Evolutionary conservation across 495 filamentous ascomycete species (phyloP), one percentile per base, ranked within the genome.

Genomic region (Aspergillus avenaceus): DNA sequence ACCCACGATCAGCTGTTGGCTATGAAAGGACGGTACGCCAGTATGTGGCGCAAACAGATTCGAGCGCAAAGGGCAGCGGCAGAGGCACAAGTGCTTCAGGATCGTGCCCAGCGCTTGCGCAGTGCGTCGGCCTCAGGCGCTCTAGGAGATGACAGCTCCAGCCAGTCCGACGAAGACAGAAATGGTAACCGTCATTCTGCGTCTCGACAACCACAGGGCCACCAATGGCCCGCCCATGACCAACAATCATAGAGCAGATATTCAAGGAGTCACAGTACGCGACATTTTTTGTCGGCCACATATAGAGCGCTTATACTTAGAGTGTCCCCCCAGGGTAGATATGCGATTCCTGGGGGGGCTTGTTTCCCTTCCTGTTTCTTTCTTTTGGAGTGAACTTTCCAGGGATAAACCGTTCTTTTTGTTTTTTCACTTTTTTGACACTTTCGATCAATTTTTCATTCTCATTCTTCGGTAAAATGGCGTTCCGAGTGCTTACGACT

Each of bases 31-130:
- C 78, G 84, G 28, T 98, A 98, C 59, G 81, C 86, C 16, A 85
- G 80, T 50, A 97, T 98, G 93, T 98, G 93, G 93, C 81, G 83
- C 61, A 95, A 95, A 66, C 93, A 98, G 62, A 90, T 92, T 54
- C 82, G 85, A 9, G 93, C 91, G 9, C 90, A 96, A 67, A 79
- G 81, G 50, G 92, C 90, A 1, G 84, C 85, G 1, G 85, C 87
- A 50, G 82, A 91, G 64, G 90, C 83, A 40, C 75, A 78, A 63
- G 80, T 76, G 67, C 67, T 78, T 24, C 70, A 73, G 47, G 66
- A 75, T 41, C 66, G 70, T 7, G 73, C 73, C 8, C 67, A 75
- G 52, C 68, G 70, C 37, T 61, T 77, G 41, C 73, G 72, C 47
- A 77, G 69, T 40, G 67, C 64, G 36, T 67, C 70, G 8, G 63